phyloP scores from a whole-genome alignment of 768 basidiomycete species.

The Calocybe cyanea region DNA sequence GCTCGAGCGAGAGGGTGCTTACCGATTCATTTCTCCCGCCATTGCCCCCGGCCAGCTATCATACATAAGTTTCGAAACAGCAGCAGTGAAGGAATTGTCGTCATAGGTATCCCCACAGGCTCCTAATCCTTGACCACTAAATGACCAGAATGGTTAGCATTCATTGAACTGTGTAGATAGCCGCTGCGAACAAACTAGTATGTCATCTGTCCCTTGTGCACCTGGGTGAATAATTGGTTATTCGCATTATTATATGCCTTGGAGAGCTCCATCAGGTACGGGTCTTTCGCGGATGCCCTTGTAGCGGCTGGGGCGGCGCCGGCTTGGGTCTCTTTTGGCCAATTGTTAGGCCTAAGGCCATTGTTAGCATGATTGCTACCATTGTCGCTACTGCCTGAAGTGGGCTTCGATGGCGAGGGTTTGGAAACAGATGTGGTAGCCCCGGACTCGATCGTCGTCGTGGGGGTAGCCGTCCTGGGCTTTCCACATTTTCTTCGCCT shows the following conservation, averaged over 20 bases:
- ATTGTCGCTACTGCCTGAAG: no score
- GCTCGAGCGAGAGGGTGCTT: background rate
- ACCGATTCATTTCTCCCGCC: slow-evolving; percentile 23
- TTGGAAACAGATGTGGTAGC: slow-evolving; percentile 1
- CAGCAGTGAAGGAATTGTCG: slow-evolving; percentile 26
- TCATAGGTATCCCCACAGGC: slow-evolving; percentile 28
- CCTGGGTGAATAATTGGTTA: slow-evolving; percentile 19
- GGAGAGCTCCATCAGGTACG: slow-evolving; percentile 24
- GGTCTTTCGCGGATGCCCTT: slow-evolving; percentile 21
- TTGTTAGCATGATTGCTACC: no score
- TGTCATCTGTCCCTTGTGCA: slow-evolving; percentile 26
- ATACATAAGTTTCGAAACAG: slow-evolving; percentile 24
- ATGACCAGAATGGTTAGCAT: slow-evolving; percentile 1
- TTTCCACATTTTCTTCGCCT: slow-evolving; percentile 4
- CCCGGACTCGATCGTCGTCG: background rate
- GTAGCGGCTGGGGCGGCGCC: slow-evolving; percentile 20
- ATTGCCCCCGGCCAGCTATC: slow-evolving; percentile 24
- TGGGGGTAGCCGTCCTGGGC: background rate
- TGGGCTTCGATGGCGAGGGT: no score
- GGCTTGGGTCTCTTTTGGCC: slow-evolving; percentile 23
- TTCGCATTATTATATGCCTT: slow-evolving; percentile 23
- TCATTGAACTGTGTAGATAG: background rate
- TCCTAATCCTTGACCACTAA: slow-evolving; percentile 25
- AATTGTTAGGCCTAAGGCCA: slow-evolving; percentile 19
- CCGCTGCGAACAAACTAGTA: slow-evolving; percentile 23